Evolutionary conservation across 345 rosid species (phyloP).

Genomic region (Corchorus capsularis): DNA sequence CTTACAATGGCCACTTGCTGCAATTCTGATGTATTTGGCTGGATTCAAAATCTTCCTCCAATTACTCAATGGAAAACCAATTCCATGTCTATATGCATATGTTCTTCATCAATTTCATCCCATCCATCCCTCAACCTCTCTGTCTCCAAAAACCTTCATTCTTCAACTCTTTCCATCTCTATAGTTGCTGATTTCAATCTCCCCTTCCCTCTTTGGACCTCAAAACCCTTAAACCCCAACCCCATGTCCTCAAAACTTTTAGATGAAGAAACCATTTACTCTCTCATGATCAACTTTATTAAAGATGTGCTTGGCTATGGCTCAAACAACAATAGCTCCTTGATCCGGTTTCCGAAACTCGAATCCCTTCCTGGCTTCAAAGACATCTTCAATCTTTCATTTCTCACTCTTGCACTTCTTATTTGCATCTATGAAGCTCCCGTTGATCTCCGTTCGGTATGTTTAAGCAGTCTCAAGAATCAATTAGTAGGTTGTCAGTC

Average conservation of each 20-base stretch:
- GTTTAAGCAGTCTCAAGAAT: slow-evolving; percentile 56
- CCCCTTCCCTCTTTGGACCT: slow-evolving; percentile 63
- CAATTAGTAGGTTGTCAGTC: slow-evolving; percentile 42
- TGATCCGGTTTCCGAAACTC: slow-evolving; percentile 47
- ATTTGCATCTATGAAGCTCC: slow-evolving; percentile 88
- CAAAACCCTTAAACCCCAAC: slow-evolving; percentile 53
- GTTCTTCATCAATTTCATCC: slow-evolving; percentile 52
- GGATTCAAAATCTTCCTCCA: slow-evolving; percentile 71
- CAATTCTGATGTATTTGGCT: slow-evolving; percentile 52
- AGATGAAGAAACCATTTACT: slow-evolving; percentile 41
- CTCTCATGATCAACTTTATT: slow-evolving; percentile 52
- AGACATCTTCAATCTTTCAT: slow-evolving; percentile 64
- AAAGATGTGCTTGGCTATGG: slow-evolving; percentile 62
- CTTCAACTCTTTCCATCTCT: slow-evolving; percentile 49
- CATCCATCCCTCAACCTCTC: slow-evolving; percentile 62
- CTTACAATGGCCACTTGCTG: slow-evolving; percentile 57
- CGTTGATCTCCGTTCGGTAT: slow-evolving; percentile 49
- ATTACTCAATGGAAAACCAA: slow-evolving; percentile 54
- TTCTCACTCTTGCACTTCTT: slow-evolving; percentile 61
- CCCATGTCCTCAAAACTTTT: slow-evolving; percentile 38
- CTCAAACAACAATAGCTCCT: slow-evolving; percentile 35
- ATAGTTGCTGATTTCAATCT: slow-evolving; percentile 46
- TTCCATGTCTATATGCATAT: slow-evolving; percentile 54
- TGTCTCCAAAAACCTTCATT: slow-evolving; percentile 37
- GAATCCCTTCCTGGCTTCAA: slow-evolving; percentile 35